Evolutionary conservation across 768 basidiomycete species (phyloP), one percentile per base, ranked within the genome.

Genomic region (Psilocybe cyanescens): DNA sequence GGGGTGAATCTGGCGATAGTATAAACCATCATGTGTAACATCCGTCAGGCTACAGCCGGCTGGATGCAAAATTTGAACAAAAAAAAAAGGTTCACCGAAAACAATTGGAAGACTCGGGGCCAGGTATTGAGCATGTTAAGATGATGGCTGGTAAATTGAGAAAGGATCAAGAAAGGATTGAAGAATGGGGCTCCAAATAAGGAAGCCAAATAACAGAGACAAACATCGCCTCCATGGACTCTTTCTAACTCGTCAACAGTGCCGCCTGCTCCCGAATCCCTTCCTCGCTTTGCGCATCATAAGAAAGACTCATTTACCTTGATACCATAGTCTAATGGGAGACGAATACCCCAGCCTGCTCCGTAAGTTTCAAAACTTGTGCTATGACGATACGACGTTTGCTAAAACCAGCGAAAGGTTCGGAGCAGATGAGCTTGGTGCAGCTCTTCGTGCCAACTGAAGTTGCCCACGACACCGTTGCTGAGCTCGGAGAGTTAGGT

Each of bases 391-490:
- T 53, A 58, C 28, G 37, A 58, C 39, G 58, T 62, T 54, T 63
- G 53, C 57, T 67, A 62, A 69, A 46, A 4, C 56, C 56, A 60
- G 57, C 47, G 12, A 44, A 30, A 97, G 95, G 93, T 60, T 98
- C 96, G 84, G 96, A 97, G 80, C 85, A 88, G 81, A 98, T 98
- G 96, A 97, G 95, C 83, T 81, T 96, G 78, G 92, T 97, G 65
- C 95, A 98, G 82, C 88, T 99, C 70, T 96, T 95, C 73, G 91
- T 98, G 67, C 97, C 97, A 47, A 91, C 92, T 41, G 97, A 99
- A 83, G 94, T 97, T 63, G 94, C 96, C 30, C 97, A 99, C 75
- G 95, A 98, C 72, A 94, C 97, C 50, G 94, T 98, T 62, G 89
- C 91, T 55, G 95, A 97, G 73, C 87, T 99, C 16, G 97, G 94